phyloP scores from a whole-genome alignment of 2,329 filamentous ascomycete genomes.

The Exophiala dermatitidis region DNA sequence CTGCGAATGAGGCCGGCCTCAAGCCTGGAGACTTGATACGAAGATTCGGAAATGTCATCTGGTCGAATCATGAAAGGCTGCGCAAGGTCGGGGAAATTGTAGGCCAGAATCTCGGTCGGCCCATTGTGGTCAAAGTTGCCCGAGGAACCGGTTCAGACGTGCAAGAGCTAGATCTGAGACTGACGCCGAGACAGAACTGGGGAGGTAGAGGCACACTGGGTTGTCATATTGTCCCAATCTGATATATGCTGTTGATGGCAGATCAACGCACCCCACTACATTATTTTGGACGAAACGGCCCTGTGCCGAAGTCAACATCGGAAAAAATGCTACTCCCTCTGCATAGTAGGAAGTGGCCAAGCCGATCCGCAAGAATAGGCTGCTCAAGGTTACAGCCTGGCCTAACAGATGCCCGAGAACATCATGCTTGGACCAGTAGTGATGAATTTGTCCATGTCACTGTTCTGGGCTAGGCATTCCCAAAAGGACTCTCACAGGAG shows the following conservation, averaged over 20 bases:
- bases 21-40: conserved; percentile 72
- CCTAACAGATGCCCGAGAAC: too few species aligned
- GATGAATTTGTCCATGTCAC: too few species aligned
- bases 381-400: too few species aligned
- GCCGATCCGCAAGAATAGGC: too few species aligned
- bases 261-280: neutral
- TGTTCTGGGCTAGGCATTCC: too few species aligned
- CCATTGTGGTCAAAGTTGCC: conserved; percentile 18
- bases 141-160: conserved; percentile 19
- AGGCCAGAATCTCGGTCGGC: conserved; percentile 75
- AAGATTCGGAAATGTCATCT: conserved; percentile 77
- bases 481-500: too few species aligned
- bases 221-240: conserved; percentile 80
- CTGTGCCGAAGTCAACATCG: too few species aligned
- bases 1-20: conserved; percentile 75
- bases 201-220: conserved; percentile 83
- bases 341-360: too few species aligned
- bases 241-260: conserved; percentile 28
- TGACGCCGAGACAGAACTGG: conserved; percentile 76
- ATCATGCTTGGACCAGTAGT: too few species aligned
- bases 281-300: too few species aligned
- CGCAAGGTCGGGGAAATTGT: conserved; percentile 83
- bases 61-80: conserved; percentile 76
- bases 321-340: too few species aligned
- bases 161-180: conserved; percentile 57